Evolutionary conservation across 441 rosid species (phyloP).

Genomic region (Aleurites moluccanus): DNA sequence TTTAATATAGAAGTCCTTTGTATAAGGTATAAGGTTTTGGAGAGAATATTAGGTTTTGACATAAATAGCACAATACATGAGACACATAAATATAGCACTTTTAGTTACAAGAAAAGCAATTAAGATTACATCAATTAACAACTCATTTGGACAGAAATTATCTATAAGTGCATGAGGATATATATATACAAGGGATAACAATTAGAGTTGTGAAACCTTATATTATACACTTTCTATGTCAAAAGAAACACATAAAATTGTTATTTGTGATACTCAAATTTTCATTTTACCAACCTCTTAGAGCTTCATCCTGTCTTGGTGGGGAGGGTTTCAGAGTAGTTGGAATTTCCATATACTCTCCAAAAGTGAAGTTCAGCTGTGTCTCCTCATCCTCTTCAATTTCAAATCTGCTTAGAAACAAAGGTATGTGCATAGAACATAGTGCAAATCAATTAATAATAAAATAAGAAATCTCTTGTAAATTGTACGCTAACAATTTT

Average conservation of each 20-base stretch:
- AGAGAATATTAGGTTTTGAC: too few relatives aligned
- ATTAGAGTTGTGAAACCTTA: too few relatives aligned
- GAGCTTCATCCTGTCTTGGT: constrained; percentile 45
- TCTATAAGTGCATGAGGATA: too few relatives aligned
- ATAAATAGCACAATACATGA: too few relatives aligned
- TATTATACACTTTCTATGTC: too few relatives aligned
- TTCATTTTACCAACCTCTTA: constrained; percentile 48
- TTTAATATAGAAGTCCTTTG: neutral
- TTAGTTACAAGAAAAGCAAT: too few relatives aligned
- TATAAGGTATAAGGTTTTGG: neutral
- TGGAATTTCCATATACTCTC: constrained; percentile 52
- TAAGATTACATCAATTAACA: too few relatives aligned
- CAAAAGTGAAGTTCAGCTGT: constrained; percentile 51
- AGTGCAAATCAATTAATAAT: neutral
- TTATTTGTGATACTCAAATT: neutral
- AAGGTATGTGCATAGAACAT: neutral
- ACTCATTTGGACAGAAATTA: neutral
- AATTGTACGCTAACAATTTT: neutral
- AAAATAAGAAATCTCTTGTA: neutral
- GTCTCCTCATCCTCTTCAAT: constrained; percentile 68
- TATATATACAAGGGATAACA: too few relatives aligned
- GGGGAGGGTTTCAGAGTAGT: constrained; percentile 54
- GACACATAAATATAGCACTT: too few relatives aligned
- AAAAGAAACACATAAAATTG: neutral
- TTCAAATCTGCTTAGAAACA: constrained; percentile 63